phyloP scores from a whole-genome alignment of 202 grass and related monocot genomes.

The Miscanthus sacchariflorus region DNA sequence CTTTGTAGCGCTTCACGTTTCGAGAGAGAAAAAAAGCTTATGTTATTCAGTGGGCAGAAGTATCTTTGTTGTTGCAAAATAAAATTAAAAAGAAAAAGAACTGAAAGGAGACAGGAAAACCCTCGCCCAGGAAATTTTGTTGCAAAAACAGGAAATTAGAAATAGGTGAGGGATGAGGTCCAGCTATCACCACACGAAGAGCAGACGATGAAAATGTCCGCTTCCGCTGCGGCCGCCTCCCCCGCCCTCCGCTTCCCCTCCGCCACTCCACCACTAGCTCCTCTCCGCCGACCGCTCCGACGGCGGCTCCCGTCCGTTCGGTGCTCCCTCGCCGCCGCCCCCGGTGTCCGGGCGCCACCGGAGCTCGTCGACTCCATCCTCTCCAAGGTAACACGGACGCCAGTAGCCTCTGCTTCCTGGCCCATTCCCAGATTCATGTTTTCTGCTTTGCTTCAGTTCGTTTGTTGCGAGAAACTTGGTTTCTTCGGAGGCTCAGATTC shows the following conservation, averaged over 20 bases:
- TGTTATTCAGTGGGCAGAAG: too few species aligned
- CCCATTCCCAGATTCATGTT: constrained; percentile 10
- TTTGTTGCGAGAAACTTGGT: not conserved
- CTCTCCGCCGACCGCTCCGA: constrained; percentile 38
- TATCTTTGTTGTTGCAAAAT: not conserved
- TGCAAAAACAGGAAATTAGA: not conserved
- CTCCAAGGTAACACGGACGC: constrained; percentile 63
- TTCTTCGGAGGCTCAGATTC: not conserved
- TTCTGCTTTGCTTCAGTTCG: not conserved
- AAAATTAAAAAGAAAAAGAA: not conserved
- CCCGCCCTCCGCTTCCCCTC: constrained; percentile 54
- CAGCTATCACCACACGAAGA: constrained; percentile 33
- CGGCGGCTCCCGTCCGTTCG: constrained; percentile 50
- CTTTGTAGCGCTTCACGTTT: too few species aligned
- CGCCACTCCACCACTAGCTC: constrained; percentile 46
- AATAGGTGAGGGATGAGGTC: constrained; percentile 11
- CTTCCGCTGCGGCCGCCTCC: constrained; percentile 35
- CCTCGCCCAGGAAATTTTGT: not conserved
- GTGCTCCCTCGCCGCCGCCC: constrained; percentile 62
- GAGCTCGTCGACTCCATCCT: constrained; percentile 84
- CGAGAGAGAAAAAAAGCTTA: too few species aligned
- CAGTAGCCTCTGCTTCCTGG: not conserved
- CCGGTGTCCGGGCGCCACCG: constrained; percentile 51
- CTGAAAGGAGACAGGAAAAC: not conserved
- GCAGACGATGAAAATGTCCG: constrained; percentile 46